phyloP scores from a whole-genome alignment of 345 rosid species.

The Syzygium aromaticum region DNA sequence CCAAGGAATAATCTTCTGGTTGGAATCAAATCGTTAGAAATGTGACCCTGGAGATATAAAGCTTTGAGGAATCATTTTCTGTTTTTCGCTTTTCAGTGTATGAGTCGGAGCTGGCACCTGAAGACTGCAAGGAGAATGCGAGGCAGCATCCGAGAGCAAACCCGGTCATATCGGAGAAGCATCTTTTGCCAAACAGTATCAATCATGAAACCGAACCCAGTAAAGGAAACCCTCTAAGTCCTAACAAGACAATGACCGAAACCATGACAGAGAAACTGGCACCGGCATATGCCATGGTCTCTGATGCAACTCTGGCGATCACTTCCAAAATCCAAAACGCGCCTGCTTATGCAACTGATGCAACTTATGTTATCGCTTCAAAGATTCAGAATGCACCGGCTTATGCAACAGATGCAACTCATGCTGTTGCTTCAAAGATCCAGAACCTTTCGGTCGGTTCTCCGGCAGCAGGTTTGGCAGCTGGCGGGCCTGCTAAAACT shows the following conservation, averaged over 20 bases:
- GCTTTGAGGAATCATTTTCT: neutral
- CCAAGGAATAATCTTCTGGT: neutral
- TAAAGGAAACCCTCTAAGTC: constrained; percentile 1
- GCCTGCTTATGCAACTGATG: neutral
- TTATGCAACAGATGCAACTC: constrained; percentile 34
- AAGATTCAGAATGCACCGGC: constrained; percentile 24
- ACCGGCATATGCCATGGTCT: constrained; percentile 38
- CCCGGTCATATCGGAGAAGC: constrained; percentile 17
- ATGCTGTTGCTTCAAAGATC: constrained; percentile 35
- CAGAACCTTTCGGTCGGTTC: constrained; percentile 31
- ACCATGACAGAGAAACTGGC: constrained; percentile 33
- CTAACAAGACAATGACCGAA: constrained; percentile 28
- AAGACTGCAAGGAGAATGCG: constrained; percentile 15
- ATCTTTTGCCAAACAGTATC: constrained; percentile 20
- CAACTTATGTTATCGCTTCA: neutral
- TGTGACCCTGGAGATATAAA: neutral
- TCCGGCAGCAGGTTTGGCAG: neutral
- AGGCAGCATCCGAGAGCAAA: constrained; percentile 24
- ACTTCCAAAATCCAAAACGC: constrained; percentile 7
- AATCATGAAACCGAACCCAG: neutral
- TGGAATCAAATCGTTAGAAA: neutral
- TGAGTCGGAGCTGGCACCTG: constrained; percentile 30
- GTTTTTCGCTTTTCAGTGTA: constrained; percentile 12
- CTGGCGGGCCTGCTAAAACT: neutral
- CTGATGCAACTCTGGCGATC: constrained; percentile 35